Percentiles rank a stretch among this genome's conserved stretches.
These are phyloP conservation scores for Truncatella angustata DNA, from an alignment of 2,329 filamentous ascomycete genomes.

Conservation along the genomic window DNA sequence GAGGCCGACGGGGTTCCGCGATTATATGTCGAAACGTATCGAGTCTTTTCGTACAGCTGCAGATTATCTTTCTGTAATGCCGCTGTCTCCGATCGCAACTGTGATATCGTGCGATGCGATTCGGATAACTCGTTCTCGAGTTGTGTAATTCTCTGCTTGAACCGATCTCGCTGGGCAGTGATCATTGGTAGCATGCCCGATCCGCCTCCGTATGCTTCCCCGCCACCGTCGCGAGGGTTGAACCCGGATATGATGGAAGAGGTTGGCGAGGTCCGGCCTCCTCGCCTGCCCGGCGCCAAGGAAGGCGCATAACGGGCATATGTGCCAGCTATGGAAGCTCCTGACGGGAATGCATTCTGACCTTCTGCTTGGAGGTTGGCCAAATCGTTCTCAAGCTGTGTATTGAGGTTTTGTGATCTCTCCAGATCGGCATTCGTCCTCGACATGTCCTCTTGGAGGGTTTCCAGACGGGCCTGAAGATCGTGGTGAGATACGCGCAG, in stretches of 20 bases:
- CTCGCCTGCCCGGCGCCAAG: slow-evolving; percentile 58
- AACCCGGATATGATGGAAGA: slow-evolving; percentile 99
- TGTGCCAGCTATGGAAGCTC: slow-evolving; percentile 89
- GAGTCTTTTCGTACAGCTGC: slow-evolving; percentile 93
- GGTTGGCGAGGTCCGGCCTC: slow-evolving; percentile 77
- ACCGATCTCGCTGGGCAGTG: slow-evolving; percentile 93
- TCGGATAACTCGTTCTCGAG: slow-evolving; percentile 89
- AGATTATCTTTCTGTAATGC: slow-evolving; percentile 95
- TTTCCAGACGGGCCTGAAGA: slow-evolving; percentile 74
- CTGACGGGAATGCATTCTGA: slow-evolving; percentile 80
- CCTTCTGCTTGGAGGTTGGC: slow-evolving; percentile 83
- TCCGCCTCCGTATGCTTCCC: slow-evolving; percentile 69
- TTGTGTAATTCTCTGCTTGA: slow-evolving; percentile 92
- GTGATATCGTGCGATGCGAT: slow-evolving; percentile 75
- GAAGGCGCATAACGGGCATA: slow-evolving; percentile 78
- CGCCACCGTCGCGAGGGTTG: slow-evolving; percentile 62
- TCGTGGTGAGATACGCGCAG: slow-evolving; percentile 93
- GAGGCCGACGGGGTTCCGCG: slow-evolving; percentile 61
- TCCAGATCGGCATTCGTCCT: slow-evolving; percentile 83
- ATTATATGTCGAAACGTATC: slow-evolving; percentile 93
- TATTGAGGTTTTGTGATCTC: slow-evolving; percentile 77
- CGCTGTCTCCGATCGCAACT: slow-evolving; percentile 84
- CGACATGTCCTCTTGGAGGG: slow-evolving; percentile 80
- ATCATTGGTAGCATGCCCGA: slow-evolving; percentile 97
- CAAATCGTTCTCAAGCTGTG: slow-evolving; percentile 89